Evolutionary conservation across 73 alveolate genomes (phyloP), one percentile per base, ranked within the genome.

Genomic region (Symbiodinium natans): DNA sequence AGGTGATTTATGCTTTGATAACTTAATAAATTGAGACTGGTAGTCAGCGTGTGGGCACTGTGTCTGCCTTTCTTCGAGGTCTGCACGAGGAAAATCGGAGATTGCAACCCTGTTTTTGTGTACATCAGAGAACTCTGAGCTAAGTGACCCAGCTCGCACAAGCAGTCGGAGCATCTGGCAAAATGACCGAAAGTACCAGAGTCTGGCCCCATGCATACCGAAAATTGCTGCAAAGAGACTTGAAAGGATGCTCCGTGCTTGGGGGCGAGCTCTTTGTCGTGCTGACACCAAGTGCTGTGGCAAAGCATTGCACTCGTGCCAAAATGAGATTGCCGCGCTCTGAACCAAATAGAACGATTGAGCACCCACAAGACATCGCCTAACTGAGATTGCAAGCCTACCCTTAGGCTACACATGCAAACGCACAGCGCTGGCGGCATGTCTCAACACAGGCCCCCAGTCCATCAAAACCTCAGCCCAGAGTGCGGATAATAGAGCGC

Each of bases 21-120:
- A 46, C 59, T 13, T 46, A 2, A 15, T 52, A 52, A 23, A 36
- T 36, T 63, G 80, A 63, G 80, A 29, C 80, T 63, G 80, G 80
- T 36, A 63, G 80, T 36, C 80, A 36, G 80, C 80, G 80, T 63
- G 31, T 29, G 33, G 33, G 80, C 80, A 63, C 27, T 63, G 80
- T 63, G 80, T 63, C 80, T 63, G 80, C 80, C 80, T 63, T 63
- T 63, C 80, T 63, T 63, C 80, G 80, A 63, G 80, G 80, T 63
- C 80, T 63, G 36, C 59, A 63, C 80, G 36, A 27, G 80, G 80
- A 63, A 63, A 63, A 63, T 63, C 27, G 31, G 19, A 36, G 36
- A 23, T 52, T n/a, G 59, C 40, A 63, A 63, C 80, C 80, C 27
- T 63, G 59, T 46, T 36, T 63, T 63, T 63, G 80, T 63, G 80